Conservation (phyloP, 345 rosid genomes). For the Hypericum androsaemum region DNA sequence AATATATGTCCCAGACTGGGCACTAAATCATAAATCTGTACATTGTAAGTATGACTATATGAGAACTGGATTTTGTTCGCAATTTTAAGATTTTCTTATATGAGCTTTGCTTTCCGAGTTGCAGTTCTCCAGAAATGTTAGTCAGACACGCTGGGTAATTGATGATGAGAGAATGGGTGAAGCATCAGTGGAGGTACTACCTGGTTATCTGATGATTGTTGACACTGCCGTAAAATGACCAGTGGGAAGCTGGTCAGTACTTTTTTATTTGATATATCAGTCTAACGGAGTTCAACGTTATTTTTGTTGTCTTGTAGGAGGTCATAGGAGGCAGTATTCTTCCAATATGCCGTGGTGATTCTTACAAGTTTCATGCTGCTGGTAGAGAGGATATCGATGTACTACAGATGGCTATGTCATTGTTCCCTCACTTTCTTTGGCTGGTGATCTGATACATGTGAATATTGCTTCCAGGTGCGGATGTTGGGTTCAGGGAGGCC, state of each 20-base stretch:
- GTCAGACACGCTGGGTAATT: conserved; percentile 93
- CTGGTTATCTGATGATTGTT: conserved; percentile 4
- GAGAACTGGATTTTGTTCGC: too few species aligned
- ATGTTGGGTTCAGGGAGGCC: conserved; percentile 99
- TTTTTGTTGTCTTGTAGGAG: conserved; percentile 39
- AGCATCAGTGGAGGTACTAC: conserved; percentile 78
- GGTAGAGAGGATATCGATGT: conserved; percentile 99
- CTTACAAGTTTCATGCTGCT: conserved; percentile 94
- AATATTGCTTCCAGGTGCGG: conserved; percentile 55
- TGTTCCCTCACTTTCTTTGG: conserved; percentile 11
- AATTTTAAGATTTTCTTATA: too few species aligned
- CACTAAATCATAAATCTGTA: too few species aligned
- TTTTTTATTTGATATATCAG: too few species aligned
- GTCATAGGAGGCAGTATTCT: conserved; percentile 67
- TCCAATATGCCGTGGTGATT: conserved; percentile 67
- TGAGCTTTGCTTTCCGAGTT: conserved; percentile 2
- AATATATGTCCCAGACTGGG: too few species aligned
- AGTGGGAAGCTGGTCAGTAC: not conserved
- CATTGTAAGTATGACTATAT: too few species aligned
- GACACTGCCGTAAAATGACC: conserved; percentile 3
- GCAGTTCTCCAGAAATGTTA: conserved; percentile 90
- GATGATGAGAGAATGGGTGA: conserved; percentile 96
- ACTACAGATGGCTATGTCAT: conserved; percentile 11
- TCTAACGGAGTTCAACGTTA: conserved; percentile 1
- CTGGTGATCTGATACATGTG: conserved; percentile 14